Evolutionary conservation across 495 filamentous ascomycete genomes (phyloP).

Genomic region (Penicillium alfredii): DNA sequence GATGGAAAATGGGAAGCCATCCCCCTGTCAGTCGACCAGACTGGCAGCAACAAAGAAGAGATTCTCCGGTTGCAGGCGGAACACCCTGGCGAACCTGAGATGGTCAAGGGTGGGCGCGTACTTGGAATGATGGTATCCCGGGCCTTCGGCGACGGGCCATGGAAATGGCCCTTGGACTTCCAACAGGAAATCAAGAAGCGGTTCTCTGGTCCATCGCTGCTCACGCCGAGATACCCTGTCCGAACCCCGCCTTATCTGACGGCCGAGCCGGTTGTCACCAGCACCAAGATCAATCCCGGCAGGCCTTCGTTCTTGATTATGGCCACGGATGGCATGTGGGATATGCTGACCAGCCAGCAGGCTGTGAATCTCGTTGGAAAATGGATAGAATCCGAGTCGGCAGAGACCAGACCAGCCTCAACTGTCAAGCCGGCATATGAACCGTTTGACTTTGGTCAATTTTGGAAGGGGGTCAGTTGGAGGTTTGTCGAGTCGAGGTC

Average conservation of each 20-base stretch:
- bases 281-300: slow-evolving; percentile 41
- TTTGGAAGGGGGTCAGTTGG: slow-evolving; percentile 12
- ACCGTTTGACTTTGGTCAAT: slow-evolving; percentile 25
- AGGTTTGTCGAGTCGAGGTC: slow-evolving; percentile 35
- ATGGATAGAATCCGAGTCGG: slow-evolving; percentile 42
- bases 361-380: slow-evolving; percentile 51
- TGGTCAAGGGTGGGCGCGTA: slow-evolving; percentile 49
- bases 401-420: slow-evolving; percentile 10
- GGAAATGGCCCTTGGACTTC: slow-evolving; percentile 54
- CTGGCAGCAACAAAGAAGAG: slow-evolving; percentile 49
- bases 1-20: slow-evolving; percentile 44
- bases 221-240: slow-evolving; percentile 30
- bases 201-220: slow-evolving; percentile 44
- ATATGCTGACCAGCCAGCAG: slow-evolving; percentile 51
- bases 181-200: slow-evolving; percentile 33
- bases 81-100: slow-evolving; percentile 53
- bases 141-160: slow-evolving; percentile 58
- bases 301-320: slow-evolving; percentile 55
- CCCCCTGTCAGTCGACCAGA: slow-evolving; percentile 54
- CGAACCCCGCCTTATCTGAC: slow-evolving; percentile 60
- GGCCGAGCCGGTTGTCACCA: slow-evolving; percentile 57
- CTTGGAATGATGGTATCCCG: slow-evolving; percentile 53
- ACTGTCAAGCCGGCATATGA: slow-evolving; percentile 16
- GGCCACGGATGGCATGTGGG: slow-evolving; percentile 62
- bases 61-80: slow-evolving; percentile 42